Conservation (phyloP, 2,329 filamentous ascomycete species). For the Fusarium tuaranense region DNA sequence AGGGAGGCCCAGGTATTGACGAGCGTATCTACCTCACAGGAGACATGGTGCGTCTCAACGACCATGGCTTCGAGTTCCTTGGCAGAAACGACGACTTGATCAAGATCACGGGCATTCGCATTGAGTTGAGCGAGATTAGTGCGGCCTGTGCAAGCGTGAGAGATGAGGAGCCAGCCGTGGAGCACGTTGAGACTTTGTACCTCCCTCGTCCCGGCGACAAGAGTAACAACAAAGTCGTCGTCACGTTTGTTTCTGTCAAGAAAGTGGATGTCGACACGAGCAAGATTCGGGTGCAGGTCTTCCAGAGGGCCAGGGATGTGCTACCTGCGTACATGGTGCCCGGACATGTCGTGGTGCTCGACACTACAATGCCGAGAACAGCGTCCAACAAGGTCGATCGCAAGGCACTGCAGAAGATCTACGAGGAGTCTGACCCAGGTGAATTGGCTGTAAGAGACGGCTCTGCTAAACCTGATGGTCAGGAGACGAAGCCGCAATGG, state of each 20-base stretch:
- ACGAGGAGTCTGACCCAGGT: neutral
- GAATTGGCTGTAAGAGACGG: neutral
- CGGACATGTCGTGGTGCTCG: conserved; percentile 22
- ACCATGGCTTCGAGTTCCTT: conserved; percentile 28
- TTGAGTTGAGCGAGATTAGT: conserved; percentile 30
- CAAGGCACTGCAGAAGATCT: conserved; percentile 19
- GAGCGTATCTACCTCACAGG: conserved; percentile 28
- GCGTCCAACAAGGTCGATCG: conserved; percentile 32
- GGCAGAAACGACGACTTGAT: conserved; percentile 27
- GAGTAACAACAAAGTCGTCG: conserved; percentile 18
- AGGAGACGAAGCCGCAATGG: neutral
- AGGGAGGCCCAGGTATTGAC: conserved; percentile 16
- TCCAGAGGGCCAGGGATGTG: conserved; percentile 17
- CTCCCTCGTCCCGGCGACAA: neutral
- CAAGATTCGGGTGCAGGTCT: conserved; percentile 9
- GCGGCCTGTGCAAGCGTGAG: conserved; percentile 26
- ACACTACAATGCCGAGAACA: conserved; percentile 25
- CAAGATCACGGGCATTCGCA: conserved; percentile 25
- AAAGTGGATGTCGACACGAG: neutral
- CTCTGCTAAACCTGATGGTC: neutral
- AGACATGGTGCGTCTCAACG: conserved; percentile 26
- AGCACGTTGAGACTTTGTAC: conserved; percentile 25
- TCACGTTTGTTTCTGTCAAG: conserved; percentile 27
- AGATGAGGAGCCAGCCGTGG: conserved; percentile 6
- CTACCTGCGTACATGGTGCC: conserved; percentile 27